Evolutionary conservation across 1,139 yeast genomes (phyloP), one percentile per base, ranked within the genome.

Genomic region (Yarrowia galli): DNA sequence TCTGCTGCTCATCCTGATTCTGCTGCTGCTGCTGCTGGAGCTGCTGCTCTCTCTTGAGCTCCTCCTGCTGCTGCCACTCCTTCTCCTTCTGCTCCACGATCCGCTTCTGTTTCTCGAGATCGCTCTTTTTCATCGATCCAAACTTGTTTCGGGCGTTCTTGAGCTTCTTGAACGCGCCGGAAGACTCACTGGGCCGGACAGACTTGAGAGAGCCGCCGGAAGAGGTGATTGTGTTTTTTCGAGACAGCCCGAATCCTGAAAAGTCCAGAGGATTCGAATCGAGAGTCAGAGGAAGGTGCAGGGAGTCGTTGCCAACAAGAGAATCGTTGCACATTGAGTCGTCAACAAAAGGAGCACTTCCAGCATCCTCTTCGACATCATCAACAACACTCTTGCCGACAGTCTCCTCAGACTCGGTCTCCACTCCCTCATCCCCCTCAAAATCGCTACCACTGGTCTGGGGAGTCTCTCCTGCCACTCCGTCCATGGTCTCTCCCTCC

Each of bases 211-310:
- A 28, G 12, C 36, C 53, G 15, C 48, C 53, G 13, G 70, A 72
- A 7, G 74, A 71, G 2, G 72, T 72, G 67, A 74, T 74, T 42
- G 76, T 74, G 67, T 70, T 73, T 51, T 71, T 71, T 40, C 76
- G 67, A 35, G 67, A 69, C 43, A 74, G 69, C 13, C 68, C 70
- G 7, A 70, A 40, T 13, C 68, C 65, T 42, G 65, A 54, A 7
- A 61, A 60, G 23, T 60, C 65, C 2, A 60, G 53, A 2, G 65
- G 65, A 9, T 35, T 45, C 5, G 45, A 45, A 18, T 43, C 65
- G 9, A 56, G 43, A 10, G 25, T 9, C 2, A 56, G 48, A 42
- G 63, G n/a, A 16, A 53, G 60, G 12, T 45, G 49, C 1, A 38
- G 60, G 1, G 36, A 40, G 36, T 54, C 61, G 16, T 53, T 35